Percentiles rank a stretch among this genome's conserved stretches.
Conservation (phyloP, 2,329 filamentous ascomycete genomes). For the Stachybotrys echinatus region DNA sequence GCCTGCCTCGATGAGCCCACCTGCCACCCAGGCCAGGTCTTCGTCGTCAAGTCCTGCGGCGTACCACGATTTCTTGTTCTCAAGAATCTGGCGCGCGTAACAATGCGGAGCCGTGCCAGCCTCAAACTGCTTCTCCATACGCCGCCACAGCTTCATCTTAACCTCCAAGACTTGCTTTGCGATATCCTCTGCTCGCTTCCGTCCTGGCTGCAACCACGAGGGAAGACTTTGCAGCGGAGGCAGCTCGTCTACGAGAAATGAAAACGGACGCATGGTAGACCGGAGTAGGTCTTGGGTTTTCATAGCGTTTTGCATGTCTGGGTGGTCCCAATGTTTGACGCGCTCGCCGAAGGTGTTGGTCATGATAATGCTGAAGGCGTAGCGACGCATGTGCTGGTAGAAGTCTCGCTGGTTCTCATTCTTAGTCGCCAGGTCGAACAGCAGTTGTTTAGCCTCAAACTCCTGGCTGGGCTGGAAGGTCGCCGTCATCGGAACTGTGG, state of each 20-base stretch:
- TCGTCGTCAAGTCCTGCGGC: neutral
- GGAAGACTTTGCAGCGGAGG: neutral
- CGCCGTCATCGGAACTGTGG: slow-evolving; percentile 4
- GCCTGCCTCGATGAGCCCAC: slow-evolving; percentile 7
- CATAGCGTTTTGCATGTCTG: slow-evolving; percentile 4
- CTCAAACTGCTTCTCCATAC: neutral
- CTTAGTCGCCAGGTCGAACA: slow-evolving; percentile 5
- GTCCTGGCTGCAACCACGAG: neutral
- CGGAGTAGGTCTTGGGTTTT: neutral
- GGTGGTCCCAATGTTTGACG: slow-evolving; percentile 3
- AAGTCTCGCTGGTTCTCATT: slow-evolving; percentile 4
- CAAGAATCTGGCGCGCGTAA: neutral
- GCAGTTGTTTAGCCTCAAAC: slow-evolving; percentile 8
- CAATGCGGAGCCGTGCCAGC: neutral
- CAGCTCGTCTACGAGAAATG: neutral
- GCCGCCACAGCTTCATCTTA: neutral
- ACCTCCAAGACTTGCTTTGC: neutral
- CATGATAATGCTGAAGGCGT: slow-evolving; percentile 3
- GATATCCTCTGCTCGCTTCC: neutral
- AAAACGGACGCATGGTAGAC: neutral
- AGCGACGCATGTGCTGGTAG: slow-evolving; percentile 7
- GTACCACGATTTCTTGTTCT: neutral
- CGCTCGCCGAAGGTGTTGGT: slow-evolving; percentile 4
- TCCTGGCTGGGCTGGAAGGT: slow-evolving; percentile 6
- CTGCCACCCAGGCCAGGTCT: neutral